Conservation (phyloP, 2,329 filamentous ascomycete species). For the Fusarium oxysporum region DNA sequence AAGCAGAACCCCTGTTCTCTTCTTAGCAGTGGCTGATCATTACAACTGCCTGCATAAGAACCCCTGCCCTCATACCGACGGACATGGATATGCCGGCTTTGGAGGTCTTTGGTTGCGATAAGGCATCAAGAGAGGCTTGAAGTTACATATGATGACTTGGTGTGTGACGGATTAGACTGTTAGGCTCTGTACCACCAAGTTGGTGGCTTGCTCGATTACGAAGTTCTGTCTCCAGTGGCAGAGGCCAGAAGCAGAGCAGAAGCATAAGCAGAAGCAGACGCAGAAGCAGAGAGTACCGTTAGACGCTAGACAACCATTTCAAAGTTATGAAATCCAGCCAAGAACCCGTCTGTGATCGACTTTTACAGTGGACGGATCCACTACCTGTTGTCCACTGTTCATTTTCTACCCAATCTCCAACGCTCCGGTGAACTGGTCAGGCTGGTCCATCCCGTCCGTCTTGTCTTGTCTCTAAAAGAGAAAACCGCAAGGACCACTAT, state of each 20-base stretch:
- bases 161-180: no score
- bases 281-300: background rate
- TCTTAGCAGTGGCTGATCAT: background rate
- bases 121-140: background rate
- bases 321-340: conserved; percentile 20
- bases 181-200: background rate
- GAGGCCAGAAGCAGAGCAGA: background rate
- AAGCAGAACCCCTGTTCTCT: conserved; percentile 14
- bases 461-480: conserved; percentile 18
- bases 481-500: conserved; percentile 5
- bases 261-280: background rate
- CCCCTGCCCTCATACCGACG: background rate
- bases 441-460: conserved; percentile 21
- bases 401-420: background rate
- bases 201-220: background rate
- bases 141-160: background rate
- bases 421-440: conserved; percentile 26
- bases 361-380: background rate
- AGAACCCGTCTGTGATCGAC: conserved; percentile 17
- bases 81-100: conserved; percentile 7
- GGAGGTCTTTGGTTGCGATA: background rate
- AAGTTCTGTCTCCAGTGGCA: background rate
- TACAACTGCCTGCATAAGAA: background rate
- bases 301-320: conserved; percentile 4
- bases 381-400: background rate